phyloP scores from a whole-genome alignment of 306 rosid genomes.

The Rosa chinensis region DNA sequence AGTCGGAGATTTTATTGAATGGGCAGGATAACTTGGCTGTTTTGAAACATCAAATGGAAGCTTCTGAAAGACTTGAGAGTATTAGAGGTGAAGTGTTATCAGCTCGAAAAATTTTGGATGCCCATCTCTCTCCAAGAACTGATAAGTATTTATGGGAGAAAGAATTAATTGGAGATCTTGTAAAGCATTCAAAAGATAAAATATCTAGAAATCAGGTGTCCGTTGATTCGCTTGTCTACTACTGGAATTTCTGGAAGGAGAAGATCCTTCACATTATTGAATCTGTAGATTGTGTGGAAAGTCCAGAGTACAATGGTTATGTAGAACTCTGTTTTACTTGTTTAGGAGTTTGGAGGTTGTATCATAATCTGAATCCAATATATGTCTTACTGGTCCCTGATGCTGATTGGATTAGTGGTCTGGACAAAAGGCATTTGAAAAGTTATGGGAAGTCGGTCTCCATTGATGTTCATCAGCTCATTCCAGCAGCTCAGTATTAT shows the following conservation, averaged over 20 bases:
- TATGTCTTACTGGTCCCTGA: conserved; percentile 47
- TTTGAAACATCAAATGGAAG: too few species aligned
- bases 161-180: conserved; percentile 27
- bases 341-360: conserved; percentile 45
- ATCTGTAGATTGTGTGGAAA: conserved; percentile 35
- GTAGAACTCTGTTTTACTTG: conserved; percentile 50
- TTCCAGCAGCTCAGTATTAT: conserved; percentile 37
- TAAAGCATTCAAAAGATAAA: conserved; percentile 26
- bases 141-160: conserved; percentile 46
- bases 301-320: conserved; percentile 22
- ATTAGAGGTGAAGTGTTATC: conserved; percentile 53
- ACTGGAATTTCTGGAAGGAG: conserved; percentile 72
- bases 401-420: conserved; percentile 55
- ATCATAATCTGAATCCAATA: conserved; percentile 2
- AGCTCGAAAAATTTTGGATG: conserved; percentile 57
- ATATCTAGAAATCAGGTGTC: conserved; percentile 4
- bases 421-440: conserved; percentile 27
- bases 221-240: conserved; percentile 40
- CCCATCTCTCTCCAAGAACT: conserved; percentile 40
- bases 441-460: conserved; percentile 44
- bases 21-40: too few species aligned
- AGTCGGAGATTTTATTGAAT: too few species aligned
- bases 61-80: conserved; percentile 35
- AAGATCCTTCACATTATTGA: conserved; percentile 38
- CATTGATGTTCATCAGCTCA: conserved; percentile 33